A percentile compares a stretch with the other conserved stretches of the same genome.
phyloP scores from a whole-genome alignment of 2,329 filamentous ascomycete species.

The Penicillium sp. region DNA sequence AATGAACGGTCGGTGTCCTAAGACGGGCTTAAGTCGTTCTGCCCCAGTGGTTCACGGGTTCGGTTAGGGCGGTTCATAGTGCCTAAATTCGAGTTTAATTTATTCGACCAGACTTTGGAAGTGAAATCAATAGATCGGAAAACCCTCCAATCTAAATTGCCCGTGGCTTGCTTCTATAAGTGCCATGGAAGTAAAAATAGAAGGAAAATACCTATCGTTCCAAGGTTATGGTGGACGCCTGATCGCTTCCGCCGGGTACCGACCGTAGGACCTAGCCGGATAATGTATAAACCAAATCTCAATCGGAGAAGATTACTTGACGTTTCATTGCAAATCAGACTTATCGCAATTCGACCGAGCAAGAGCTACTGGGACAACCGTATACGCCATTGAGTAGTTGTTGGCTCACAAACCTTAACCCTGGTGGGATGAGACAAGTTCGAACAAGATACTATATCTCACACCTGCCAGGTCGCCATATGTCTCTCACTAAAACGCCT shows the following conservation, averaged over 20 bases:
- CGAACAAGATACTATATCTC: not conserved
- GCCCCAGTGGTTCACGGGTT: not conserved
- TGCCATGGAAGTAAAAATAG: not conserved
- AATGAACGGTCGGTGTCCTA: not conserved
- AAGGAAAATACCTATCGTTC: not conserved
- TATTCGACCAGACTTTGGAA: not conserved
- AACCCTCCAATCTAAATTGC: not conserved
- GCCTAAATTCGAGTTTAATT: not conserved
- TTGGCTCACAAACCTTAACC: not conserved
- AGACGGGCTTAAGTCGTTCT: not conserved
- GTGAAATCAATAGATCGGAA: not conserved
- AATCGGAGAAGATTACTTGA: not conserved
- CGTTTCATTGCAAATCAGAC: constrained; percentile 11
- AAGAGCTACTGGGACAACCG: not conserved
- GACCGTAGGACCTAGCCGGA: not conserved
- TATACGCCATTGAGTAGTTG: not conserved
- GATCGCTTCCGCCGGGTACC: constrained; percentile 1
- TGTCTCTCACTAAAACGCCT: constrained; percentile 1
- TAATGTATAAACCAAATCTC: not conserved
- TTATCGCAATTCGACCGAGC: constrained; percentile 5
- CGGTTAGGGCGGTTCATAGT: not conserved
- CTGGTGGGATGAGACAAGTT: constrained; percentile 2
- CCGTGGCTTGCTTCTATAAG: not conserved
- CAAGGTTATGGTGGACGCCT: not conserved
- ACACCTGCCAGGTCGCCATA: constrained; percentile 1